These are phyloP conservation scores for Rhizodiscina lignyota DNA, from an alignment of 495 filamentous ascomycete species.

Conservation along the genomic window DNA sequence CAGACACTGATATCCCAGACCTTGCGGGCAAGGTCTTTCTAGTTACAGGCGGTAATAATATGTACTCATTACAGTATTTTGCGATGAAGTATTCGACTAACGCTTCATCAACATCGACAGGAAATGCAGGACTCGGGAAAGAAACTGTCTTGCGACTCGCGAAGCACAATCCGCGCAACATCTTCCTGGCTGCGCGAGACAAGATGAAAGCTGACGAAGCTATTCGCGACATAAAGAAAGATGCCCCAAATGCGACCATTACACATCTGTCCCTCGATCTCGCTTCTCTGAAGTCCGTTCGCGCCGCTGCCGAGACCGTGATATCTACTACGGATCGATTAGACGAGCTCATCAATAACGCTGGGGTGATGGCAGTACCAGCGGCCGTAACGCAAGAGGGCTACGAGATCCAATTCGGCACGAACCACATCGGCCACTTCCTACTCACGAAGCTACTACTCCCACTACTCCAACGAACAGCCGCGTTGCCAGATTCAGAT, in stretches of 20 bases:
- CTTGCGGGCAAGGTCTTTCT: constrained; percentile 6
- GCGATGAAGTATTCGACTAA: no score
- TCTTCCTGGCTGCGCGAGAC: constrained; percentile 3
- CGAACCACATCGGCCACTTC: constrained; percentile 11
- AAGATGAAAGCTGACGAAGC: constrained; percentile 1
- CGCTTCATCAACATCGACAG: not conserved
- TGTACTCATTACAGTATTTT: not conserved
- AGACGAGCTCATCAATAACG: constrained; percentile 11
- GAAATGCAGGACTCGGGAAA: constrained; percentile 3
- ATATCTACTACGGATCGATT: constrained; percentile 4
- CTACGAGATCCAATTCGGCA: constrained; percentile 12
- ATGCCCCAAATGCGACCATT: constrained; percentile 1
- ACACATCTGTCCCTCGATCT: constrained; percentile 9
- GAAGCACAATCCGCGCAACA: constrained; percentile 2
- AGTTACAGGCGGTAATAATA: constrained; percentile 5
- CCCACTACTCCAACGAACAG: constrained; percentile 1
- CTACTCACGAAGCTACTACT: constrained; percentile 7
- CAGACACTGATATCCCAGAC: constrained; percentile 5
- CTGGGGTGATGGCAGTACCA: constrained; percentile 8
- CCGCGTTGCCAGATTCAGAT: constrained; percentile 2
- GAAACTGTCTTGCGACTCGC: constrained; percentile 2
- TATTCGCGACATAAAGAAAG: constrained; percentile 1
- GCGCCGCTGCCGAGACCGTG: not conserved
- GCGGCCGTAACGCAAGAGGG: constrained; percentile 6
- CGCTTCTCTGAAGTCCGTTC: constrained; percentile 8